A percentile compares a stretch with the other conserved stretches of the same genome.
These are phyloP conservation scores for Rhizopogon vulgaris DNA, from an alignment of 768 basidiomycete species.

Conservation along the genomic window DNA sequence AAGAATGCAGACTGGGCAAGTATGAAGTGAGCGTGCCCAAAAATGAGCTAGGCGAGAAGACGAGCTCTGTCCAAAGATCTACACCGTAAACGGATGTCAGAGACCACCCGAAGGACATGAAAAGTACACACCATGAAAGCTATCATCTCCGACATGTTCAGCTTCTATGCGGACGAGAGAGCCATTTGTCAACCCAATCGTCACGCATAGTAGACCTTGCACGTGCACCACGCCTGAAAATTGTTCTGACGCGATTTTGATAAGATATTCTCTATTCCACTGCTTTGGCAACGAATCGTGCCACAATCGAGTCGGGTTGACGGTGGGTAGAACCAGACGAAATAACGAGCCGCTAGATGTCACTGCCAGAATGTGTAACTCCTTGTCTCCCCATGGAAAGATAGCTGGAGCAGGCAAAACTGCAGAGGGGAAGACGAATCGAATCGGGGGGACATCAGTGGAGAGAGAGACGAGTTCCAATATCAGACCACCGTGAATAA, in stretches of 20 bases:
- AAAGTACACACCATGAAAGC: constrained; percentile 47
- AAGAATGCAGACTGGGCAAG: constrained; percentile 46
- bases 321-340: constrained; percentile 60
- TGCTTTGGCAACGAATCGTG: constrained; percentile 43
- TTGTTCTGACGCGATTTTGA: constrained; percentile 45
- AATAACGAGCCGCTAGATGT: constrained; percentile 68
- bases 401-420: constrained; percentile 62
- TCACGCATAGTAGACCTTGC: constrained; percentile 62
- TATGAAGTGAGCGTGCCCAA: constrained; percentile 62
- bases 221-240: constrained; percentile 49
- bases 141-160: constrained; percentile 48
- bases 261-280: constrained; percentile 63
- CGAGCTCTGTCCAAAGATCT: constrained; percentile 71
- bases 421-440: constrained; percentile 71
- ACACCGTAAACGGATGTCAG: constrained; percentile 9
- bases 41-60: constrained; percentile 61
- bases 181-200: constrained; percentile 55
- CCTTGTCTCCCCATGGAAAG: constrained; percentile 39
- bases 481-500: constrained; percentile 68
- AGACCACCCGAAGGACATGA: constrained; percentile 4
- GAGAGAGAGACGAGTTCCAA: constrained; percentile 76
- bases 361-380: constrained; percentile 66
- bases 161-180: constrained; percentile 66
- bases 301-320: constrained; percentile 51
- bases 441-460: constrained; percentile 56